These are phyloP conservation scores for Pascua guehoae DNA, from an alignment of 1,284 basidiomycete species.

Conservation along the genomic window DNA sequence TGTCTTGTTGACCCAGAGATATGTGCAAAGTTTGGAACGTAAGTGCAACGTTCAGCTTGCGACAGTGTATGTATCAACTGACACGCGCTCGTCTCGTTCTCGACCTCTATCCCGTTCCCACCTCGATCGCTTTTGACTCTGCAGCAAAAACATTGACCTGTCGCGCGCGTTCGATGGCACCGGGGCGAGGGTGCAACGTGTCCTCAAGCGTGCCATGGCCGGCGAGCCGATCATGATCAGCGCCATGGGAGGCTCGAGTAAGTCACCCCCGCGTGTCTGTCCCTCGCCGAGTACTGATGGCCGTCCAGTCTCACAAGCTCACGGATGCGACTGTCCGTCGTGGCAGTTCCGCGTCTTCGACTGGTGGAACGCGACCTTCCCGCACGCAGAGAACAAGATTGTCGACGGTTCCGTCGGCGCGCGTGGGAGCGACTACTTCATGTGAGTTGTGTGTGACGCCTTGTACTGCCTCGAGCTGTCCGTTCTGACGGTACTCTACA, in stretches of 20 bases:
- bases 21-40: constrained; percentile 5
- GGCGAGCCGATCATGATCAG: constrained; percentile 87
- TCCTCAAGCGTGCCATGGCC: constrained; percentile 76
- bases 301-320: constrained; percentile 1
- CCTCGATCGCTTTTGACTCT: too few species aligned
- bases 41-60: neutral
- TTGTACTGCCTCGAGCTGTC: neutral
- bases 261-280: neutral
- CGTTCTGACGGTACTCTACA: neutral
- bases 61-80: neutral
- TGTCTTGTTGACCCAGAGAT: constrained; percentile 1
- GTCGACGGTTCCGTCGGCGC: constrained; percentile 1
- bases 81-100: too few species aligned
- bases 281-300: neutral
- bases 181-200: constrained; percentile 72
- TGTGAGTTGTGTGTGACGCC: neutral
- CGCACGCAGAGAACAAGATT: neutral
- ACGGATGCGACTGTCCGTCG: neutral
- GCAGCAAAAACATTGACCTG: constrained; percentile 1
- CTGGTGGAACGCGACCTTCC: neutral
- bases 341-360: neutral
- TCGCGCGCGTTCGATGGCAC: constrained; percentile 56
- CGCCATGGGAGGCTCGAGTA: constrained; percentile 75
- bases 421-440: constrained; percentile 7
- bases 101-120: neutral